Conservation (phyloP, 371 early-diverging fungal species). For the Actinomortierella wolfii region DNA sequence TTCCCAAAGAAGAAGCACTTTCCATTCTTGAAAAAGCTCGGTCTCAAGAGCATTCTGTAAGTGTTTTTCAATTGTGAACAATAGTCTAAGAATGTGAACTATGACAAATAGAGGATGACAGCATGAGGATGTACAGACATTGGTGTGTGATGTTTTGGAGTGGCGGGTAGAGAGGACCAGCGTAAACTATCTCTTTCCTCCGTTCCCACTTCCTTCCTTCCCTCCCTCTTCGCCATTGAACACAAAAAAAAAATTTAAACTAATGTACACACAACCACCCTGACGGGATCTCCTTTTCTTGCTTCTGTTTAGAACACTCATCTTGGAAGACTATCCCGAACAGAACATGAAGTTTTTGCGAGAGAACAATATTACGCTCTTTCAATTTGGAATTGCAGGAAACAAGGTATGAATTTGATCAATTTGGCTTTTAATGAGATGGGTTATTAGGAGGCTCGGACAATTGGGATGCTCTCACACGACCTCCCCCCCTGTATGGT, state of each 20-base stretch:
- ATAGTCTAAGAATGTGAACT: no score
- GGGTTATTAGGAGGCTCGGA: no score
- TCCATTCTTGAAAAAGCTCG: constrained; percentile 86
- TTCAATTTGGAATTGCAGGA: constrained; percentile 96
- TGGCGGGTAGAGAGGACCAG: background rate
- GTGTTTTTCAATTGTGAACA: no score
- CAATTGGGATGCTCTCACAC: no score
- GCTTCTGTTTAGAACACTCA: constrained; percentile 68
- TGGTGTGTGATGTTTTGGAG: no score
- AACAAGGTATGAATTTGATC: constrained; percentile 71
- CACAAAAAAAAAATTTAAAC: background rate
- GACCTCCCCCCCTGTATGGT: no score
- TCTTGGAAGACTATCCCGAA: constrained; percentile 94
- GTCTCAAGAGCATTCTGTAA: constrained; percentile 88
- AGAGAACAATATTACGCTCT: constrained; percentile 80
- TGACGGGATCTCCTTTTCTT: background rate
- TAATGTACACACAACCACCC: background rate
- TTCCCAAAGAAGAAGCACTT: constrained; percentile 90
- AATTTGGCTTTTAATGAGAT: no score
- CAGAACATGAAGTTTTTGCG: constrained; percentile 89
- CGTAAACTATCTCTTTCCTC: background rate
- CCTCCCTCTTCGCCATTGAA: background rate
- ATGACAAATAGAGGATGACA: no score
- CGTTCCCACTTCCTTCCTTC: background rate
- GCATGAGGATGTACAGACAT: background rate